These are phyloP conservation scores for Cercis canadensis DNA, from an alignment of 306 rosid species.

Conservation along the genomic window DNA sequence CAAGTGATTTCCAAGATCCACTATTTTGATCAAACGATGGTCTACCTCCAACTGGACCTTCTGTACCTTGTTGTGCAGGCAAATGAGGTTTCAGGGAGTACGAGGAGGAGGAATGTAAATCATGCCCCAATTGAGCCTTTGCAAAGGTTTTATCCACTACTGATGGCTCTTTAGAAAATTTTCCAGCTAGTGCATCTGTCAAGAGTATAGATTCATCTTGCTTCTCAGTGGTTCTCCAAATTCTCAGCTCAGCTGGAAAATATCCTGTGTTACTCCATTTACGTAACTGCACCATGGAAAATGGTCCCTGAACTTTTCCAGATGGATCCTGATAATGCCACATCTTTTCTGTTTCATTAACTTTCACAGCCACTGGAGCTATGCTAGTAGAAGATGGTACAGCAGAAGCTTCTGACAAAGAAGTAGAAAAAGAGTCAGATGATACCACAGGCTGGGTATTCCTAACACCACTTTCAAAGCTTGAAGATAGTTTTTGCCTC, in stretches of 20 bases:
- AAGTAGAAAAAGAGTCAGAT: conserved; percentile 49
- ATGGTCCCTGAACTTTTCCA: conserved; percentile 98
- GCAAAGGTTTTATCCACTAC: conserved; percentile 45
- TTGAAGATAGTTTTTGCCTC: conserved; percentile 59
- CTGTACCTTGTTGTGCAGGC: conserved; percentile 55
- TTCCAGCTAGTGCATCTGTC: conserved; percentile 80
- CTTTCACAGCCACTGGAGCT: conserved; percentile 51
- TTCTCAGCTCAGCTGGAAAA: conserved; percentile 82
- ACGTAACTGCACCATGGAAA: conserved; percentile 87
- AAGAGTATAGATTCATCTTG: conserved; percentile 75
- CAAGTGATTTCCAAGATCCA: conserved; percentile 47
- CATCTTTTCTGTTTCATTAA: conserved; percentile 81
- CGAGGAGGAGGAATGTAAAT: conserved; percentile 49
- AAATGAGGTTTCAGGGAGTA: conserved; percentile 57
- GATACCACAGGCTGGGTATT: conserved; percentile 44
- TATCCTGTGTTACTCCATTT: conserved; percentile 96
- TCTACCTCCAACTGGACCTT: conserved; percentile 56
- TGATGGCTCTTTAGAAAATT: conserved; percentile 59
- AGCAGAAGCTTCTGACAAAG: conserved; percentile 51
- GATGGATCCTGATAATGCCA: conserved; percentile 96
- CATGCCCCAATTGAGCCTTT: conserved; percentile 58
- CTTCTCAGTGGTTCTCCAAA: conserved; percentile 74
- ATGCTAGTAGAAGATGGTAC: conserved; percentile 47
- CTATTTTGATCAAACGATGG: conserved; percentile 43
- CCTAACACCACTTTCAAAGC: conserved; percentile 60